Conservation (phyloP, 805 yeast species). For the Metschnikowia chrysomelidarum region DNA sequence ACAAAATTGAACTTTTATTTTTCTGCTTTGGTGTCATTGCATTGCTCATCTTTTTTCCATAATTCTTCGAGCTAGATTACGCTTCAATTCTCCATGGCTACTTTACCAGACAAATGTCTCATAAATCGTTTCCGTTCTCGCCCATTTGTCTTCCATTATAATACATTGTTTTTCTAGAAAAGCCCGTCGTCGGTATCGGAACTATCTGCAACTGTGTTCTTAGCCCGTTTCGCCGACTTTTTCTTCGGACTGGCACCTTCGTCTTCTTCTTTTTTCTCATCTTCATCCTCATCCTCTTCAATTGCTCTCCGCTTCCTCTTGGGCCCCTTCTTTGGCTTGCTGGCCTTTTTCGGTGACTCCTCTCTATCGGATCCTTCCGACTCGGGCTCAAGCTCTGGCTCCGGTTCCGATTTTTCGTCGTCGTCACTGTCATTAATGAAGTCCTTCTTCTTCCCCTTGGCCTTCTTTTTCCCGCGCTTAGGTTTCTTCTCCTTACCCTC, state of each 20-base stretch:
- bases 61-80: too few relatives aligned
- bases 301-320: slow-evolving; percentile 27
- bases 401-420: slow-evolving; percentile 26
- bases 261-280: slow-evolving; percentile 20
- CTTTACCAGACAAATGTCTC: too few relatives aligned
- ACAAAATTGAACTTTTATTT: too few relatives aligned
- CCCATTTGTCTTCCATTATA: not conserved
- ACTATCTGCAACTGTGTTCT: slow-evolving; percentile 42
- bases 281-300: slow-evolving; percentile 32
- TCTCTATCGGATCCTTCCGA: slow-evolving; percentile 12
- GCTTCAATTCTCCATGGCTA: too few relatives aligned
- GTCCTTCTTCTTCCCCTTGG: slow-evolving; percentile 31
- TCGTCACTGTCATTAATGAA: slow-evolving; percentile 35
- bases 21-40: too few relatives aligned
- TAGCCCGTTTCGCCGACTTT: slow-evolving; percentile 29
- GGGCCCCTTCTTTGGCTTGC: slow-evolving; percentile 20
- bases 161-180: slow-evolving; percentile 10
- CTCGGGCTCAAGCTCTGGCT: slow-evolving; percentile 15
- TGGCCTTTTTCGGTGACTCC: slow-evolving; percentile 4
- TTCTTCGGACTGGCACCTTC: slow-evolving; percentile 17
- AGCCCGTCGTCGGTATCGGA: slow-evolving; percentile 42
- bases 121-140: too few relatives aligned
- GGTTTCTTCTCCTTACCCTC: slow-evolving; percentile 26
- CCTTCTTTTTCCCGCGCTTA: slow-evolving; percentile 21
- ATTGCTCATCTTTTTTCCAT: too few relatives aligned